Conservation (phyloP, 441 rosid species). For the Oxalis stricta region DNA sequence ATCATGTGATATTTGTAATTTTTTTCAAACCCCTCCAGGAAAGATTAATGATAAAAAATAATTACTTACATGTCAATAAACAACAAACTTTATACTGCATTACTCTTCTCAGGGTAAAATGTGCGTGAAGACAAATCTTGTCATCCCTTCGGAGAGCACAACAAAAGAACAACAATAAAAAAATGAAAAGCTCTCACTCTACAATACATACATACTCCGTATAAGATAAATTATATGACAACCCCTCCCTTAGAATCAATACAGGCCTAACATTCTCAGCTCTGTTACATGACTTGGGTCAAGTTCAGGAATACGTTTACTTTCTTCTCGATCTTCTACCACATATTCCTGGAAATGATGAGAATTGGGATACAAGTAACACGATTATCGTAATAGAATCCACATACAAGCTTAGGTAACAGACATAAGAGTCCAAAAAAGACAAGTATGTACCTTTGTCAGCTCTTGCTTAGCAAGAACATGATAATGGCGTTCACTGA, state of each 20-base stretch:
- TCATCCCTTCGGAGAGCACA: too few species aligned
- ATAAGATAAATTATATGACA: constrained; percentile 2
- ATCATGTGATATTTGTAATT: too few species aligned
- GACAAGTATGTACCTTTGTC: constrained; percentile 55
- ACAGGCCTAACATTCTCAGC: constrained; percentile 91
- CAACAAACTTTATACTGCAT: too few species aligned
- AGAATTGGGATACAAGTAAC: constrained; percentile 1
- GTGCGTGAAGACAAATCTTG: too few species aligned
- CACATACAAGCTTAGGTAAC: neutral
- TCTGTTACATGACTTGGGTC: constrained; percentile 79
- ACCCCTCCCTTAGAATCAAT: constrained; percentile 19
- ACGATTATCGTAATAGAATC: neutral
- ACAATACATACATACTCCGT: neutral
- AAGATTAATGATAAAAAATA: too few species aligned
- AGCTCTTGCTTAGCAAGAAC: constrained; percentile 98
- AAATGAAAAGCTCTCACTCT: too few species aligned
- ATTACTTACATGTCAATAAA: too few species aligned
- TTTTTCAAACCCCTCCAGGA: too few species aligned
- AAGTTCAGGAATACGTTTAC: constrained; percentile 67
- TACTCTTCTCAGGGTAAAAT: too few species aligned
- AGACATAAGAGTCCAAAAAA: neutral
- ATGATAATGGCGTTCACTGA: constrained; percentile 92
- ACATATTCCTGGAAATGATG: constrained; percentile 60
- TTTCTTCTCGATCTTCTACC: constrained; percentile 76
- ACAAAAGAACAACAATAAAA: too few species aligned